Base-by-base conservation (phyloP, 2,329 filamentous ascomycete species). In the Trichophyton verrucosum region DNA sequence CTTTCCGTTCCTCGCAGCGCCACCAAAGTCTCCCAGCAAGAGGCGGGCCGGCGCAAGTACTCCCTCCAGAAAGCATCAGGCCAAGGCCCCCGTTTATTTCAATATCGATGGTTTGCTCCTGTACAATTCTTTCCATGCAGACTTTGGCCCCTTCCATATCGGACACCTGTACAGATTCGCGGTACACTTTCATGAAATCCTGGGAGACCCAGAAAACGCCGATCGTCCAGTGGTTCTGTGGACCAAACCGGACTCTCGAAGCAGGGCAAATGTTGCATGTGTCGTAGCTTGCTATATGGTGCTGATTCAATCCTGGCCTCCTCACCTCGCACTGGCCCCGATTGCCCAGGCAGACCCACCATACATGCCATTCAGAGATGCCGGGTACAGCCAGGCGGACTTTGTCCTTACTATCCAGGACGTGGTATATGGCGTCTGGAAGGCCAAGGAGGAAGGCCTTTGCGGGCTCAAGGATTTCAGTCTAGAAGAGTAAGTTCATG, bases 251-350 rank as follows among this genome's bases (percentile, higher is more conserved):
- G 91, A 99, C 76, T 86, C 92, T 36, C 86, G 91, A 71, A 96
- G 91, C 88, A 82, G 73, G 58, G 94, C 72, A 66, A 99, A 99
- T 75, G 91, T 94, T 56, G 91, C 94, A 30, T 96, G 91, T 73
- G 82, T 99, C 70, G 83, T 99, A 53, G 92, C 94, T 60, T 96
- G 91, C 78, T 99, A 99, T 78, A 97, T 99, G 91, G 91, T 99
- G 49, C 78, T 99, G 65, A 96, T 99, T 68, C 94, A 99, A 77
- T 89, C 89, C 47, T 99, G 94, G 94, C 89, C 94, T 55, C 94
- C 94, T 59, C 94, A 99, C 78, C 80, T 97, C 68, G 94, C 94
- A 38, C 82, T 99, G 47, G 92, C 92, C 11, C 94, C 94, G 13
- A 95, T 99, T 71, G 90, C 94, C 5, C 94, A 99, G 76, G 88